Evolutionary conservation across 768 basidiomycete species (phyloP), one percentile per base, ranked within the genome.

Genomic region (Pisolithus sp.): DNA sequence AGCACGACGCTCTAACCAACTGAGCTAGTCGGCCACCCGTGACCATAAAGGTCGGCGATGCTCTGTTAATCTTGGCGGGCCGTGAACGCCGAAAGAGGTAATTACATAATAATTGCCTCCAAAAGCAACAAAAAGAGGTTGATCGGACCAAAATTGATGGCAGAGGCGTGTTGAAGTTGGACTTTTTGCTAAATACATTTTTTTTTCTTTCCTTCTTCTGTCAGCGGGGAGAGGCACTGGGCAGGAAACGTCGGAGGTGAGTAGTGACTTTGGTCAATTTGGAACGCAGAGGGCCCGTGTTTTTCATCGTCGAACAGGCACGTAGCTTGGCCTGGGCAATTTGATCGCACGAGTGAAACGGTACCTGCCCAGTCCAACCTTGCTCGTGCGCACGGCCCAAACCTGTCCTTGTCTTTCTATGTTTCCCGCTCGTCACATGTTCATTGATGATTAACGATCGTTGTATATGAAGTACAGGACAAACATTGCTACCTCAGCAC

Each of bases 1-100:
- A 87, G 85, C 81, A 85, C 85, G 80, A 86, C 85, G 85, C 86
- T 87, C 86, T 87, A 87, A 88, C 86, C 86, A 87, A 74, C 86
- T 89, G 86, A 89, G 86, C 86, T 86, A 88, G 83, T 80, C 85
- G 84, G 85, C 85, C 85, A 30, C 30, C 0, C 38, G 54, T 46
- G 9, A 49, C 23, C 37, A 1, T 7, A 8, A 54, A 58, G 13
- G 12, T 34, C 13, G 34, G 34, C 34, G 34, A 13, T 15, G 34
- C 12, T 15, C 34, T 5, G 12, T 34, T 34, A 13, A 34, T 34
- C 4, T 13, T 34, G 34, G 5, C 30, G 4, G 4, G 7, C 4
- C 4, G 26, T 3, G 26, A 7, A 26, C 26, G 4, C 26, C 26
- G 5, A 26, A 26, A 5, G 26, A 7, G 26, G 26, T 6, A 26